Evolutionary conservation across 306 rosid genomes (phyloP), one percentile per base, ranked within the genome.

Genomic region (Quercus glauca): DNA sequence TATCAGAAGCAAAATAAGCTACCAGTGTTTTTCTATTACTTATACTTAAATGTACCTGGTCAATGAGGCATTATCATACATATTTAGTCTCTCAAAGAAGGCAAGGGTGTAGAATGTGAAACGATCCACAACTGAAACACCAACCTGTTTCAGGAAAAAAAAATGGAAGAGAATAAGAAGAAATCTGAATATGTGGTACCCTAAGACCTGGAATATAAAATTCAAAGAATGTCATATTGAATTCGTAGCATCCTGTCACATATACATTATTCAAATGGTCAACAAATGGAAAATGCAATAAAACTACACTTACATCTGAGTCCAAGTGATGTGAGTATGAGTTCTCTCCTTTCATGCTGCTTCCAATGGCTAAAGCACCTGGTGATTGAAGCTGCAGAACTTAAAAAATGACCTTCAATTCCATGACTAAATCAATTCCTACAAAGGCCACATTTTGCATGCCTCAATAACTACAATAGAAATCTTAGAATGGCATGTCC

Each of bases 281-380:
- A 19, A 67, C 31, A 65, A 25, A 61, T 37, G 51, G 53, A 17
- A 37, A 71, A 59, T 65, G 56, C 41, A 37, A 49, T 65, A 65
- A 73, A 77, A 37, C 56, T n/a, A 57, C 69, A 75, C 97, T 70
- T 94, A 95, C 99, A 80, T 95, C 96, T 21, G 97, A 85, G 77
- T 95, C 99, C 91, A 95, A 82, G 92, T 95, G 99, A 88, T 95
- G 99, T 6, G 99, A 95, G 79, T 95, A 95, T 71, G 99, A 95
- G 80, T 95, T 95, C 85, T 95, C 97, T 81, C 98, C 99, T 87
- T 95, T 95, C 94, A 63, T 90, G 91, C 99, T 95, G 86, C 99
- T 95, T 91, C 99, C 99, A 82, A 92, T 90, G 69, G 99, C 88
- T 88, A 95, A 87, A 82, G 90, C 97, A 83, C 95, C 97, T 0